Conservation (phyloP, 2,329 filamentous ascomycete genomes). For the Plenodomus tracheiphilus region DNA sequence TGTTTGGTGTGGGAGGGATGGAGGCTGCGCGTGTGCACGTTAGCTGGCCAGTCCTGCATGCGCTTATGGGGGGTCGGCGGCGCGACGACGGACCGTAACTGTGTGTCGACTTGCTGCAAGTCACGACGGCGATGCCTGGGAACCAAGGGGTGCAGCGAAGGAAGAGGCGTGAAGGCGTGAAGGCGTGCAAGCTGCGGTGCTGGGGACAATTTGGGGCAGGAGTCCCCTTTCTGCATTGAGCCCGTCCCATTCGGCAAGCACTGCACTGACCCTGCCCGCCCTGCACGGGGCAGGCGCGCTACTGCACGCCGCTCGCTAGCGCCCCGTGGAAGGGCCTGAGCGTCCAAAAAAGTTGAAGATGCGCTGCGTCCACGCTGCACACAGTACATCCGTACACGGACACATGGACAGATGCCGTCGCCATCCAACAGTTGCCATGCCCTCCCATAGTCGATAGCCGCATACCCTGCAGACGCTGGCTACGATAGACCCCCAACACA, state of each 20-base stretch:
- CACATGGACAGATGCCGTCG: too few species aligned
- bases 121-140: neutral
- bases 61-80: too few species aligned
- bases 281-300: conserved; percentile 39
- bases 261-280: conserved; percentile 34
- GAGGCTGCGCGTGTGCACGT: neutral
- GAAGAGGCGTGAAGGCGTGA: neutral
- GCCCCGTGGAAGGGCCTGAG: conserved; percentile 9
- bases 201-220: conserved; percentile 38
- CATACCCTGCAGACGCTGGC: too few species aligned
- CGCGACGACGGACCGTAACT: too few species aligned
- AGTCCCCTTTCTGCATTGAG: conserved; percentile 45
- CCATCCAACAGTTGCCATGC: too few species aligned
- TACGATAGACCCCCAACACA: neutral
- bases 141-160: neutral
- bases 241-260: conserved; percentile 44
- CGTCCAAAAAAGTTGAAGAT: conserved; percentile 39
- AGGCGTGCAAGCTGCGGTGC: conserved; percentile 10
- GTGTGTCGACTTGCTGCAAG: too few species aligned
- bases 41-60: neutral
- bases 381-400: too few species aligned
- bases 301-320: conserved; percentile 22
- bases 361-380: too few species aligned
- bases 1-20: conserved; percentile 21
- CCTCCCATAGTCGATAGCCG: too few species aligned